These are phyloP conservation scores for Exobasidium rhododendri DNA, from an alignment of 1,284 basidiomycete species.

Conservation along the genomic window DNA sequence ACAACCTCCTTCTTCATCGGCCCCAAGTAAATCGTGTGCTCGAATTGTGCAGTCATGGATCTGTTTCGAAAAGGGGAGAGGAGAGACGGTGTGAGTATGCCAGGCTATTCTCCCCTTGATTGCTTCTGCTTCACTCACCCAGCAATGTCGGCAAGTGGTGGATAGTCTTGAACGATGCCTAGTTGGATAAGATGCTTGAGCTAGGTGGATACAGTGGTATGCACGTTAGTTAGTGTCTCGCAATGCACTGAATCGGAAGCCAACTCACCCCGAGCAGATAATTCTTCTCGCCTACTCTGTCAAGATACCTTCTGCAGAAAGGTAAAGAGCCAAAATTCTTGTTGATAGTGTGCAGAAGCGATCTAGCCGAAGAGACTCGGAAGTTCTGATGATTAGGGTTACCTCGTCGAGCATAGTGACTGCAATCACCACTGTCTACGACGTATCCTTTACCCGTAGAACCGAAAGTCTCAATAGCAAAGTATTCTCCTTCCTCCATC, in stretches of 20 bases:
- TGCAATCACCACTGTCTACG: slow-evolving; percentile 82
- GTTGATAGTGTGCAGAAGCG: slow-evolving; percentile 81
- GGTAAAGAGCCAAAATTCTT: slow-evolving; percentile 92
- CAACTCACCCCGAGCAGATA: slow-evolving; percentile 75
- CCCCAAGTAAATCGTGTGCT: slow-evolving; percentile 63
- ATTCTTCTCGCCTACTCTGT: slow-evolving; percentile 77
- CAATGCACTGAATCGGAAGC: neutral
- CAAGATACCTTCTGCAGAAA: slow-evolving; percentile 91
- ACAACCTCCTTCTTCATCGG: slow-evolving; percentile 94
- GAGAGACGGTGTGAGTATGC: too few species aligned
- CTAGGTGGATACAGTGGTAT: too few species aligned
- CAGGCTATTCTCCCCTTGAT: too few species aligned
- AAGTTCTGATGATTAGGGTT: slow-evolving; percentile 69
- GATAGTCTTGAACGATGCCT: slow-evolving; percentile 87
- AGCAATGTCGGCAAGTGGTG: slow-evolving; percentile 74
- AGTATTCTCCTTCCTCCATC: slow-evolving; percentile 99
- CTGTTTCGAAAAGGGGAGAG: slow-evolving; percentile 9
- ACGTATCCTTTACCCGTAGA: slow-evolving; percentile 91
- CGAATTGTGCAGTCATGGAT: slow-evolving; percentile 51
- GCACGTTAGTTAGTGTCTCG: too few species aligned
- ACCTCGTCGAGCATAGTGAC: slow-evolving; percentile 71
- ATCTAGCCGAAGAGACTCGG: slow-evolving; percentile 69
- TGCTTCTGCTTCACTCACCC: slow-evolving; percentile 20
- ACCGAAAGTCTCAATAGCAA: slow-evolving; percentile 98
- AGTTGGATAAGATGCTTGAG: slow-evolving; percentile 71